Percentiles rank a stretch among this genome's conserved stretches.
These are phyloP conservation scores for Cucumis hystrix DNA, from an alignment of 306 rosid genomes.

Conservation along the genomic window DNA sequence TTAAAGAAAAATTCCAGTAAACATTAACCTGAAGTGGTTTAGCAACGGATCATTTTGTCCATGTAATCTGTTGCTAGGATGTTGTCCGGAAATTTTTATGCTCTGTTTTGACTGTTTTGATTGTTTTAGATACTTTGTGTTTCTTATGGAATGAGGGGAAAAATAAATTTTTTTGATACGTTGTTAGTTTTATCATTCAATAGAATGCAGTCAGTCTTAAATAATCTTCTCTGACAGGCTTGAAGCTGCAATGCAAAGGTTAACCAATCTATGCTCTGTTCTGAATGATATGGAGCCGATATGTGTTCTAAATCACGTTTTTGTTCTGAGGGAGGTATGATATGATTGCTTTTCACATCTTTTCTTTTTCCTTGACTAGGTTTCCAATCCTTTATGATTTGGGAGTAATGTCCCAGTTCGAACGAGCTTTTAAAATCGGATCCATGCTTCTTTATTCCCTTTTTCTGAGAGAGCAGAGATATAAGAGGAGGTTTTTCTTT, in stretches of 20 bases:
- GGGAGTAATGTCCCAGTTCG: not conserved
- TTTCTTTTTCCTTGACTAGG: not conserved
- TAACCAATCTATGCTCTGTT: constrained; percentile 91
- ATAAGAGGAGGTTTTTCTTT: too few relatives aligned
- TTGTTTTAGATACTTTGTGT: not conserved
- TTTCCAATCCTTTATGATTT: not conserved
- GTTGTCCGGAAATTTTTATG: not conserved
- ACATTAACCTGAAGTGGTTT: not conserved
- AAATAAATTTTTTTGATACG: not conserved
- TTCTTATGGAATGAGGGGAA: not conserved
- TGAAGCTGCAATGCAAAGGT: constrained; percentile 99
- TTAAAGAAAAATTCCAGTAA: not conserved
- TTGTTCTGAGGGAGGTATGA: constrained; percentile 83
- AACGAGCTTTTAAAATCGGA: not conserved
- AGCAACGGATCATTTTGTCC: not conserved
- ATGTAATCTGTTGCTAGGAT: not conserved
- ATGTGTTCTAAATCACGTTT: constrained; percentile 89
- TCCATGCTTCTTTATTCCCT: not conserved
- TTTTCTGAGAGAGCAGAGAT: not conserved
- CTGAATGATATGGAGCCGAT: constrained; percentile 98
- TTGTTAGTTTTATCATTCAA: not conserved
- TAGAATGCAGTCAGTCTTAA: not conserved
- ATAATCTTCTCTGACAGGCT: constrained; percentile 37
- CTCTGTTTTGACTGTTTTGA: not conserved
- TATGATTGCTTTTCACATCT: not conserved